These are phyloP conservation scores for Pleurotus giganteus DNA, from an alignment of 768 basidiomycete species.

Conservation along the genomic window DNA sequence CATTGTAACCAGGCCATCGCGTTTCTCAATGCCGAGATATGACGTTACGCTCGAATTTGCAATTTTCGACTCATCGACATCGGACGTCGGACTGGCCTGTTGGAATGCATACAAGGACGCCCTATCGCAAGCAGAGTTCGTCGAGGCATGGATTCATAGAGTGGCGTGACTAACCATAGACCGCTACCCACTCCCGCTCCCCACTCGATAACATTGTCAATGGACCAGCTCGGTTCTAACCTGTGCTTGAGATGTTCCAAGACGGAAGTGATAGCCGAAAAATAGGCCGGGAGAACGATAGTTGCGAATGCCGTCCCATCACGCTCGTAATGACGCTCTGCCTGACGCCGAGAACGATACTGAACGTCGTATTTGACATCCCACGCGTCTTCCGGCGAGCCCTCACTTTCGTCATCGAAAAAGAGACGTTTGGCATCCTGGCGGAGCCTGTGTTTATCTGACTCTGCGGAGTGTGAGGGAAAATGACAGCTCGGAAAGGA, in stretches of 20 bases:
- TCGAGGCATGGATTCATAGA: not conserved
- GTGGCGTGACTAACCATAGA: constrained; percentile 58
- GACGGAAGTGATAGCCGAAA: constrained; percentile 76
- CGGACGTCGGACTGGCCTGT: not conserved
- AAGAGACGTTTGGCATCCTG: constrained; percentile 76
- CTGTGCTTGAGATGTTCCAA: constrained; percentile 64
- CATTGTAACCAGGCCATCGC: constrained; percentile 65
- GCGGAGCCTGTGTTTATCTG: constrained; percentile 62
- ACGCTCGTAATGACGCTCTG: constrained; percentile 55
- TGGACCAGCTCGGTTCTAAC: constrained; percentile 58
- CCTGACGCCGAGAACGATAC: constrained; percentile 62
- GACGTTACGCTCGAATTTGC: constrained; percentile 50
- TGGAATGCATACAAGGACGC: constrained; percentile 69
- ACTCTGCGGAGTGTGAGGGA: constrained; percentile 36
- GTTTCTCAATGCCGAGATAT: constrained; percentile 78
- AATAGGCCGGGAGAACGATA: constrained; percentile 83
- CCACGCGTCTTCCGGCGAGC: constrained; percentile 43
- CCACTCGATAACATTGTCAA: constrained; percentile 75
- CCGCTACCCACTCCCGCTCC: constrained; percentile 82
- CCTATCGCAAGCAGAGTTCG: constrained; percentile 37
- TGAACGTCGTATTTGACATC: constrained; percentile 49
- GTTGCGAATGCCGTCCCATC: constrained; percentile 86
- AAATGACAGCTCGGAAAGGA: constrained; percentile 8
- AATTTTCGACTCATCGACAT: constrained; percentile 32
- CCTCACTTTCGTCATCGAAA: constrained; percentile 29